Conservation (phyloP, 2,329 filamentous ascomycete genomes). For the Mariannaea sp. region DNA sequence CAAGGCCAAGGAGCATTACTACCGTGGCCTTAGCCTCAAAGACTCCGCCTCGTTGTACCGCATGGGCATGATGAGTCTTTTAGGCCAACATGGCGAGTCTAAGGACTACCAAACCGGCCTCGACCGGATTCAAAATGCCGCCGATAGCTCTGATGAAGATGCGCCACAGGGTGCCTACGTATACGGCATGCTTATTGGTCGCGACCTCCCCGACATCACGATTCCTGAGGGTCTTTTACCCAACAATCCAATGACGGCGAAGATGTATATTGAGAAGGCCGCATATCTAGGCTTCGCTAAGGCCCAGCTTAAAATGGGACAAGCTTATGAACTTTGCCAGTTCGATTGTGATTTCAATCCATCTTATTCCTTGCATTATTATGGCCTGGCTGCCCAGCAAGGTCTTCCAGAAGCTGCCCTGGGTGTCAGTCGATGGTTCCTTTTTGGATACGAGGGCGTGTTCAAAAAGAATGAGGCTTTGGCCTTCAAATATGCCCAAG, state of each 20-base stretch:
- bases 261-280: conserved; percentile 92
- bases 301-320: conserved; percentile 95
- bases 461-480: conserved; percentile 96
- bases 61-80: conserved; percentile 94
- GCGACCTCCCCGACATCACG: conserved; percentile 87
- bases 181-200: conserved; percentile 90
- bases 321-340: conserved; percentile 92
- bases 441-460: conserved; percentile 90
- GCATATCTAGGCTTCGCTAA: conserved; percentile 96
- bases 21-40: conserved; percentile 74
- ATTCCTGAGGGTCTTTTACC: conserved; percentile 74
- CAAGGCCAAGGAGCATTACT: conserved; percentile 91
- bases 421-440: conserved; percentile 97
- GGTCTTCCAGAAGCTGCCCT: conserved; percentile 93
- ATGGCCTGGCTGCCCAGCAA: conserved; percentile 88
- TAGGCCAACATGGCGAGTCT: conserved; percentile 88
- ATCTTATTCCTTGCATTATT: conserved; percentile 91
- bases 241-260: conserved; percentile 72
- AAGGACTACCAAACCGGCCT: conserved; percentile 81
- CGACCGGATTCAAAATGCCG: conserved; percentile 81
- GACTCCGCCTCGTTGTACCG: conserved; percentile 89
- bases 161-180: conserved; percentile 95
- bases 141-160: conserved; percentile 90
- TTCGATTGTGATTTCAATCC: conserved; percentile 95
- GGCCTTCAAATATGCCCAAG: conserved; percentile 87